Percentiles rank a stretch among this genome's conserved stretches.
Evolutionary conservation across 108 stramenopile genomes (phyloP).

Genomic region (Fistulifera pelliculosa): DNA sequence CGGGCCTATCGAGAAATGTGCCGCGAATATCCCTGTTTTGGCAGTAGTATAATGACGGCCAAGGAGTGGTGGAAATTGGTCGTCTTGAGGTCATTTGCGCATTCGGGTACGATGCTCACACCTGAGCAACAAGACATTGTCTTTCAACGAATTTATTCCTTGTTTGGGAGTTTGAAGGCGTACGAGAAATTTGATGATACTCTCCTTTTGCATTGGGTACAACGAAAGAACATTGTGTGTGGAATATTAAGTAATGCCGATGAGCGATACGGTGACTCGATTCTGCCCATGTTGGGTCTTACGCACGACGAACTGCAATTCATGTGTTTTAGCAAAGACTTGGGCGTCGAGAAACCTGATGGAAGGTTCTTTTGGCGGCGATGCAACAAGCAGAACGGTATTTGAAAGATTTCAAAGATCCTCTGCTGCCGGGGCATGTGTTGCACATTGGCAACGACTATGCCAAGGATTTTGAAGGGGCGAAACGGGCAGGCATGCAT

Average conservation of each 20-base stretch:
- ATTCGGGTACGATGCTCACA: slow-evolving; percentile 29
- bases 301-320: slow-evolving; percentile 53
- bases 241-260: slow-evolving; percentile 68
- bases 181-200: slow-evolving; percentile 58
- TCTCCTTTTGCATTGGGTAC: slow-evolving; percentile 46
- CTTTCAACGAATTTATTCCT: slow-evolving; percentile 57
- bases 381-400: slow-evolving; percentile 38
- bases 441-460: slow-evolving; percentile 30
- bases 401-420: slow-evolving; percentile 7
- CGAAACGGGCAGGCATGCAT: slow-evolving; percentile 48
- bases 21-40: slow-evolving; percentile 48
- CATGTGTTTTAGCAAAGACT: slow-evolving; percentile 53
- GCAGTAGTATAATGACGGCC: slow-evolving; percentile 38
- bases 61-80: slow-evolving; percentile 50
- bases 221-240: slow-evolving; percentile 41
- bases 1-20: slow-evolving; percentile 43
- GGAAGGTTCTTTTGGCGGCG: slow-evolving; percentile 40
- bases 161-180: slow-evolving; percentile 45
- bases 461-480: slow-evolving; percentile 60
- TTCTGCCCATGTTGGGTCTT: slow-evolving; percentile 66
- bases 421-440: slow-evolving; percentile 3
- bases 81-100: slow-evolving; percentile 16
- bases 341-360: slow-evolving; percentile 49
- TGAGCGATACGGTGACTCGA: slow-evolving; percentile 64
- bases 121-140: slow-evolving; percentile 37